Conservation (phyloP, 1,284 basidiomycete genomes). For the Cutaneotrichosporon arboriforme region DNA sequence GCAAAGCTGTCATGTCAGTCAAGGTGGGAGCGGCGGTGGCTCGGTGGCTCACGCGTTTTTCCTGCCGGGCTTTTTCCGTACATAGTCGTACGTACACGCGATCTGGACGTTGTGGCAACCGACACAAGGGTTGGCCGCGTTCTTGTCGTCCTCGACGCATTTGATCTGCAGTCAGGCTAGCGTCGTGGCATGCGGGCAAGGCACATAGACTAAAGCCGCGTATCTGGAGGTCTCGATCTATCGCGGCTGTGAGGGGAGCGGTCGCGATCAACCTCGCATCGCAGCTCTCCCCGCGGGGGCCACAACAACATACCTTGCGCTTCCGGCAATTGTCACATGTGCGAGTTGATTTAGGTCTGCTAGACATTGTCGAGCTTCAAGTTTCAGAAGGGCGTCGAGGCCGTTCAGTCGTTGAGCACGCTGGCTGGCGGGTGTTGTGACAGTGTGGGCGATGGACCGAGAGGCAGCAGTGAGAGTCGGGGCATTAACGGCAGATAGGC, state of each 20-base stretch:
- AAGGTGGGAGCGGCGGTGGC: background rate
- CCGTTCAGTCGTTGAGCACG: no score
- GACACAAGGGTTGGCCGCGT: constrained; percentile 23
- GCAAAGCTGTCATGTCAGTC: constrained; percentile 11
- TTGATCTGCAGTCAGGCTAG: constrained; percentile 26
- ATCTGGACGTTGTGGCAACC: constrained; percentile 40
- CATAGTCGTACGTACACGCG: constrained; percentile 40
- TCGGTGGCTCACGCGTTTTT: constrained; percentile 40
- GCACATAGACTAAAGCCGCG: no score
- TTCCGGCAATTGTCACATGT: constrained; percentile 43
- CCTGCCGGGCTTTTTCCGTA: constrained; percentile 44
- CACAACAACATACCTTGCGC: constrained; percentile 36
- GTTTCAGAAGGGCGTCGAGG: no score
- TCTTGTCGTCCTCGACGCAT: constrained; percentile 27
- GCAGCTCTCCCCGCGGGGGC: no score
- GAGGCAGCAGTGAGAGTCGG: no score
- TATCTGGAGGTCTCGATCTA: background rate
- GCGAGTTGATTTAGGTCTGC: constrained; percentile 10
- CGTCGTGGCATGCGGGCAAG: background rate
- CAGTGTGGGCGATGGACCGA: background rate
- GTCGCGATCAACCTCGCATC: no score
- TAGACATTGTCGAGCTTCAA: constrained; percentile 1
- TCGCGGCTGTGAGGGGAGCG: background rate
- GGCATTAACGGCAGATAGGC: no score
- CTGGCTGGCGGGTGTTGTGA: background rate